Evolutionary conservation across 2,329 filamentous ascomycete genomes (phyloP).

Genomic region (Talaromyces atroroseus): DNA sequence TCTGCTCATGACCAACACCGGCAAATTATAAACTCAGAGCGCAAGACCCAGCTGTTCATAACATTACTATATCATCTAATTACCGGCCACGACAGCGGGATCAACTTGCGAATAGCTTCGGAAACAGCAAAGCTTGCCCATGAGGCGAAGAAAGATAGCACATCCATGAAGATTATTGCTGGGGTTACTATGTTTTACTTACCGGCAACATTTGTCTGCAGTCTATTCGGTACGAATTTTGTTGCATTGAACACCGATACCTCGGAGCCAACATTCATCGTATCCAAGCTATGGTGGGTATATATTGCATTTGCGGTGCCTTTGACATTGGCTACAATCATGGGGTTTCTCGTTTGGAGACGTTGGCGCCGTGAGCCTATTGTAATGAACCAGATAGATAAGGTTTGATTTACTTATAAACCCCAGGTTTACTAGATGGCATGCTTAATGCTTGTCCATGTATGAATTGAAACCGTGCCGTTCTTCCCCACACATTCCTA

Average conservation of each 20-base stretch:
- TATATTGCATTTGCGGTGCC: constrained; percentile 18
- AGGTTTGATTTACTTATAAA: constrained; percentile 4
- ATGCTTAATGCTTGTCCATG: neutral
- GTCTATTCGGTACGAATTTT: constrained; percentile 19
- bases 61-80: constrained; percentile 21
- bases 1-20: constrained; percentile 16
- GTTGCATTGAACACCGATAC: constrained; percentile 16
- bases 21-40: constrained; percentile 15
- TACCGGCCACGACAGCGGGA: constrained; percentile 18
- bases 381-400: neutral
- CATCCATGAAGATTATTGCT: constrained; percentile 22
- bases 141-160: constrained; percentile 19
- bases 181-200: constrained; percentile 20
- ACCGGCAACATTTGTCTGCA: constrained; percentile 21
- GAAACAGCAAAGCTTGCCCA: constrained; percentile 15
- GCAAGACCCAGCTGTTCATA: constrained; percentile 17
- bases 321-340: constrained; percentile 15
- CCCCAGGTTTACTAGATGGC: no score
- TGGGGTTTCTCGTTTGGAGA: constrained; percentile 15
- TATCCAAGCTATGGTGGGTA: constrained; percentile 17
- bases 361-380: constrained; percentile 11
- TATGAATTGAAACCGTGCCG: no score
- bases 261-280: constrained; percentile 14
- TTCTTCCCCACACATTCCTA: neutral
- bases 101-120: constrained; percentile 17